These are phyloP conservation scores for Thalassiosira mediterranea DNA, from an alignment of 352 stramenopile species.

Conservation along the genomic window DNA sequence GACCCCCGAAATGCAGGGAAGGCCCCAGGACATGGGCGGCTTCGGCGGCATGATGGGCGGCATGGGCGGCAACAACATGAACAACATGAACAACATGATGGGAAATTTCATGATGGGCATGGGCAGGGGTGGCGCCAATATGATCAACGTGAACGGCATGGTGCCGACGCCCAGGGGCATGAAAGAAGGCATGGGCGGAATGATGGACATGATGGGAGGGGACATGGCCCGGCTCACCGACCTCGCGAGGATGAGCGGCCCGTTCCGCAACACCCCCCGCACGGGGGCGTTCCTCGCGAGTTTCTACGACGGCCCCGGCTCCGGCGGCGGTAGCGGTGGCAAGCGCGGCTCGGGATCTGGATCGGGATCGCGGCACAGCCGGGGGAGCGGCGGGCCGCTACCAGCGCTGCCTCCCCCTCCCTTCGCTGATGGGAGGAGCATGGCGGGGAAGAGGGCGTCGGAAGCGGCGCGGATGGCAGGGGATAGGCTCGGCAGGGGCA, in stretches of 20 bases:
- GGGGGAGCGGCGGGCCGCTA: neutral
- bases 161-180: too few species aligned
- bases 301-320: neutral
- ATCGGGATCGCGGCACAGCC: neutral
- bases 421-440: neutral
- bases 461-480: neutral
- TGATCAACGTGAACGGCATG: neutral
- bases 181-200: neutral
- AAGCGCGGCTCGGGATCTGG: neutral
- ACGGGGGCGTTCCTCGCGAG: neutral
- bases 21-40: neutral
- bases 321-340: neutral
- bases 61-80: neutral
- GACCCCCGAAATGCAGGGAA: neutral
- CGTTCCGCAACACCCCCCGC: neutral
- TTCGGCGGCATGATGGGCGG: conserved; percentile 1
- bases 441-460: neutral
- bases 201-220: neutral
- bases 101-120: neutral
- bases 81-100: neutral
- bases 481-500: neutral
- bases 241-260: neutral
- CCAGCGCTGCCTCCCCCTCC: conserved; percentile 1
- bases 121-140: too few species aligned
- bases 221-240: conserved; percentile 3